A percentile compares a stretch with the other conserved stretches of the same genome.
phyloP scores from a whole-genome alignment of 352 stramenopile genomes.

The Globisporangium spinosum region DNA sequence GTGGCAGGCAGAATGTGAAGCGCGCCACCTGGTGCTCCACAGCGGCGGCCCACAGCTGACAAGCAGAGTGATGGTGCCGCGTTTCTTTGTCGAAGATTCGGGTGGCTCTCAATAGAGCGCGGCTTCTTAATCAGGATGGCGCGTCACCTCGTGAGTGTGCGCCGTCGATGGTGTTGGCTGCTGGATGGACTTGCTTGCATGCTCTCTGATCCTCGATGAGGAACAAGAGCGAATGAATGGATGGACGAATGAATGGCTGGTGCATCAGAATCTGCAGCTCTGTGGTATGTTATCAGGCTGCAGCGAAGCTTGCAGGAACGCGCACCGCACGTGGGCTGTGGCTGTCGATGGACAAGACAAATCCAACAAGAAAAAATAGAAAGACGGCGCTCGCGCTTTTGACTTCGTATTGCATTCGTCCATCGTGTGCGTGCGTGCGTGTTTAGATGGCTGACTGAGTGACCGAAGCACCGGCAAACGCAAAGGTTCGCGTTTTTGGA shows the following conservation, averaged over 20 bases:
- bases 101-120: constrained; percentile 1
- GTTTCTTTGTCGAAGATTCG: constrained; percentile 13
- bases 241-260: not conserved
- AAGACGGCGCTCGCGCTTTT: not conserved
- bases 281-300: not conserved
- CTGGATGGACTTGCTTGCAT: not conserved
- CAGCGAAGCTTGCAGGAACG: constrained; percentile 7
- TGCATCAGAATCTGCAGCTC: not conserved
- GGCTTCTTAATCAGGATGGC: constrained; percentile 3
- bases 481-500: not conserved
- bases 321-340: not conserved
- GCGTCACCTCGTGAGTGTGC: not conserved
- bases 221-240: not conserved
- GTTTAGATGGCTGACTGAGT: not conserved
- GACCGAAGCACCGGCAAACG: not conserved
- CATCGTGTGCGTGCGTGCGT: too few species aligned
- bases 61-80: constrained; percentile 9
- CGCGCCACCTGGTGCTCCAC: constrained; percentile 10
- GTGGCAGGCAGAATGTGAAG: constrained; percentile 12
- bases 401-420: not conserved
- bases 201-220: too few species aligned
- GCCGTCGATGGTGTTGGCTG: not conserved
- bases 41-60: not conserved
- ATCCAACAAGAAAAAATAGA: not conserved
- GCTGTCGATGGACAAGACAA: not conserved